phyloP scores from a whole-genome alignment of 495 filamentous ascomycete species.

The Xylaria palmicola region DNA sequence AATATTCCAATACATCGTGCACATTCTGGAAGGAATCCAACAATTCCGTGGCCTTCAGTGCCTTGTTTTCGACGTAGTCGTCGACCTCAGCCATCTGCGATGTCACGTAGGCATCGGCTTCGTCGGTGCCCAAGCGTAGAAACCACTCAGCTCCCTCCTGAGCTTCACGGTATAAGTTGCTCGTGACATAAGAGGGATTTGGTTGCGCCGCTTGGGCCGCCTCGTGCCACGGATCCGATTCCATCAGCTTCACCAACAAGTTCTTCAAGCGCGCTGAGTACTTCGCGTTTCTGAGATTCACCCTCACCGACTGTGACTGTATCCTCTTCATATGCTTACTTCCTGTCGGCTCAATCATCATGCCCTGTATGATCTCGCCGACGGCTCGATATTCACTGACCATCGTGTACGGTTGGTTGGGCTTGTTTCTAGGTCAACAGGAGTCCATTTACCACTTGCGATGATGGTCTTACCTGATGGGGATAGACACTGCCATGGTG shows the following conservation, averaged over 20 bases:
- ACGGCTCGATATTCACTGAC: conserved; percentile 29
- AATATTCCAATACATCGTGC: conserved; percentile 2
- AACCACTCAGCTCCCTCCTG: conserved; percentile 6
- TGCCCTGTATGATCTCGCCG: conserved; percentile 30
- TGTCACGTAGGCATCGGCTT: conserved; percentile 5
- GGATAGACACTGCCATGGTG: conserved; percentile 20
- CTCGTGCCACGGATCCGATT: conserved; percentile 23
- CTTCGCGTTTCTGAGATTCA: conserved; percentile 11
- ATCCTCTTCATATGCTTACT: conserved; percentile 14
- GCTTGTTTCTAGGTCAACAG: conserved; percentile 18
- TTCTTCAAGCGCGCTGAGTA: conserved; percentile 26
- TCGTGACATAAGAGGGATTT: conserved; percentile 14
- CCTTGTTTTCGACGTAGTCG: conserved; percentile 4
- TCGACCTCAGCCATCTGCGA: conserved; percentile 4
- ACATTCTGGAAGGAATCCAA: conserved; percentile 10
- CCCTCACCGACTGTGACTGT: neutral
- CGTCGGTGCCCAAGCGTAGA: neutral
- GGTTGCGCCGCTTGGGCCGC: neutral
- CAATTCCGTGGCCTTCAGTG: neutral
- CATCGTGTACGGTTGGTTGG: conserved; percentile 27
- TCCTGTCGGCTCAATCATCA: conserved; percentile 24
- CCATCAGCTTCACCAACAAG: conserved; percentile 22
- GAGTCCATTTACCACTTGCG: neutral
- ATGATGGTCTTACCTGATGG: conserved; percentile 18
- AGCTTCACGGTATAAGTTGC: conserved; percentile 10